phyloP scores from a whole-genome alignment of 73 alveolate genomes.

The Effrenium voratum region DNA sequence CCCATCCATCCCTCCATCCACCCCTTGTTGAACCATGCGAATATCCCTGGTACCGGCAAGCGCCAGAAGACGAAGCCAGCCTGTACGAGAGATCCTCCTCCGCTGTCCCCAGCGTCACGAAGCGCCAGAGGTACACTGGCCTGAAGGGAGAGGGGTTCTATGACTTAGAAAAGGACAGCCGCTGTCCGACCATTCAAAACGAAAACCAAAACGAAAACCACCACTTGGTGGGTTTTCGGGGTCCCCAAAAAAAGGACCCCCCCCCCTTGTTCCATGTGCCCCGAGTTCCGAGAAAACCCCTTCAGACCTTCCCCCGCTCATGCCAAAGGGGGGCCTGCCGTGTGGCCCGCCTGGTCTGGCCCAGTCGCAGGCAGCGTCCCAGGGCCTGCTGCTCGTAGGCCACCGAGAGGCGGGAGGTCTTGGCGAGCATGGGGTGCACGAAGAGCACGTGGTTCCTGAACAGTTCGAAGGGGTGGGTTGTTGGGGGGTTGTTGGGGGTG shows the following conservation, averaged over 20 bases:
- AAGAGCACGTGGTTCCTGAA: slow-evolving; percentile 84
- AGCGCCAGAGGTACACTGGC: slow-evolving; percentile 83
- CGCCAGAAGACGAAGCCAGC: background rate
- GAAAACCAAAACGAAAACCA: too few species aligned
- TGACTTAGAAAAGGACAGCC: too few species aligned
- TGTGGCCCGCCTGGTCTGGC: slow-evolving; percentile 55
- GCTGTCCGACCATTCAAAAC: too few species aligned
- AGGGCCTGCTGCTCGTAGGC: slow-evolving; percentile 89
- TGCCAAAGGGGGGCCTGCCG: too few species aligned
- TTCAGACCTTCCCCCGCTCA: too few species aligned
- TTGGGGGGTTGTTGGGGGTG: background rate
- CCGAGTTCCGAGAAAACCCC: too few species aligned
- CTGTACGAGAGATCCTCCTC: slow-evolving; percentile 93
- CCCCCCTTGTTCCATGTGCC: too few species aligned
- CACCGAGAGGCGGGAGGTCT: slow-evolving; percentile 27
- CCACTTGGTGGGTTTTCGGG: too few species aligned
- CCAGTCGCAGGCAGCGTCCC: slow-evolving; percentile 92
- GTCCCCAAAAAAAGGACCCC: too few species aligned
- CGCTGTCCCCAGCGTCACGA: slow-evolving; percentile 88
- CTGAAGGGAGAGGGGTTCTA: background rate
- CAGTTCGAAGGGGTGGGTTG: background rate
- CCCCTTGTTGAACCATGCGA: too few species aligned
- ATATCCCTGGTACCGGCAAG: too few species aligned
- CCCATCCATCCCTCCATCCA: too few species aligned
- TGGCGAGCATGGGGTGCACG: slow-evolving; percentile 81